phyloP scores from a whole-genome alignment of 192 early-diverging fungal species.

The Coemansia sp. region DNA sequence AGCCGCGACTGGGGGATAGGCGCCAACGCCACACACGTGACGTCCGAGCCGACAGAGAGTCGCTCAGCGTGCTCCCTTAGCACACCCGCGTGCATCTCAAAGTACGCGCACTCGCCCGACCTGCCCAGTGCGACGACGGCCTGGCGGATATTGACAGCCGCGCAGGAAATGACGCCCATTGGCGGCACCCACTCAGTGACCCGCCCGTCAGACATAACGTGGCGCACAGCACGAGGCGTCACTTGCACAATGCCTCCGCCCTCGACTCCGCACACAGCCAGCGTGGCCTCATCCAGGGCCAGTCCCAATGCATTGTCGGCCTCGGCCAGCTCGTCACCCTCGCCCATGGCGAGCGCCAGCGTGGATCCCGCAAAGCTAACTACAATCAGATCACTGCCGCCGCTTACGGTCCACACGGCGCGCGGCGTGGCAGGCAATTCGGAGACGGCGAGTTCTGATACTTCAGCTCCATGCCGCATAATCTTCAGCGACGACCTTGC shows the following conservation, averaged over 20 bases:
- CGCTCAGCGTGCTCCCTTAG: constrained; percentile 88
- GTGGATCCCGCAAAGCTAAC: constrained; percentile 94
- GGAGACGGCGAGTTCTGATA: constrained; percentile 87
- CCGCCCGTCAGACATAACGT: constrained; percentile 84
- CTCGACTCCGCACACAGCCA: constrained; percentile 80
- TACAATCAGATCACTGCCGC: constrained; percentile 86
- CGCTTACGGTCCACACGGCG: constrained; percentile 84
- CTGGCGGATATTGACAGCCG: constrained; percentile 83
- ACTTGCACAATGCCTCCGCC: constrained; percentile 90
- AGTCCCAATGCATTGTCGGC: constrained; percentile 89
- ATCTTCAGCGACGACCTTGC: constrained; percentile 82
- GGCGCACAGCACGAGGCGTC: constrained; percentile 89
- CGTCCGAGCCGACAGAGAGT: constrained; percentile 69
- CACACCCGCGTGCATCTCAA: constrained; percentile 88
- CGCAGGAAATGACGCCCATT: constrained; percentile 66
- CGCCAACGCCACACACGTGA: constrained; percentile 80
- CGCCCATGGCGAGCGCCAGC: constrained; percentile 89
- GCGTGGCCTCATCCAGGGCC: constrained; percentile 70
- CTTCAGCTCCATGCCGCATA: constrained; percentile 91
- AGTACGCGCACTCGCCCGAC: constrained; percentile 76
- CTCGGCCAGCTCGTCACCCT: constrained; percentile 93
- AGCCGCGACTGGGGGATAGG: constrained; percentile 78
- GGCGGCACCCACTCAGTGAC: constrained; percentile 96
- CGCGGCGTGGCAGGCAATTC: constrained; percentile 93
- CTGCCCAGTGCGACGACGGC: constrained; percentile 82